Base-by-base conservation (phyloP, 352 stramenopile species). In the Salisapilia sapeloensis region DNA sequence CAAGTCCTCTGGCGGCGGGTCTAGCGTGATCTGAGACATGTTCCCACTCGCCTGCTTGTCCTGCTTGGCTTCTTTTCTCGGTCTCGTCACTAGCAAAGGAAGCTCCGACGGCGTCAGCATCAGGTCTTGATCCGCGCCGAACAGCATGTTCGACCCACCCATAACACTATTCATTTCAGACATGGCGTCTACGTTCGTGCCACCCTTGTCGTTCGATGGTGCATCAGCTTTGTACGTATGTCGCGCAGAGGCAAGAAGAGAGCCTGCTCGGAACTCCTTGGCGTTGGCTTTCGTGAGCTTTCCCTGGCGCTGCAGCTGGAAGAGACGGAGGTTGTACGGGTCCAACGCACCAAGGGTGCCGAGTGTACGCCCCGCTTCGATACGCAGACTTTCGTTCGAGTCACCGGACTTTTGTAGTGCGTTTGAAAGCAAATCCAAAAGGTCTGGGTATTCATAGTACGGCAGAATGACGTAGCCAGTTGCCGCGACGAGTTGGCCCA, bases 391-490 rank as follows among this genome's bases (percentile, higher is more conserved):
- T 37, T 77, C 69, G 23, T 85, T 85, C 9, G 70, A 41, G 32
- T 89, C 72, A 38, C 72, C 76, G 2, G 67, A 84, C 30, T 81
- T 86, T 33, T 89, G 72, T 2, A 89, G 48, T 4, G 67, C 66
- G 32, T 80, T 55, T 24, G 61, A 84, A 14, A 91, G 35, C 21
- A 86, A 38, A 38, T 91, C 72, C 13, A 91, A 48, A 16, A 91
- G 48, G 28, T 91, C 72, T 1, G 76, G 72, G 29, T 86, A 89
- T 35, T 87, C 70, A 27, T 87, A 72, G 28, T 80, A 91, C 6
- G 76, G 76, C 7, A 80, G 50, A 12, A 85, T 75, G 10, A 91
- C 72, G 45, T 85, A 84, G 22, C 76, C 72, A 11, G 76, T 91
- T 9, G 66, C 82, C 8, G 66, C 80, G 12, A 91, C 65, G 6